Conservation (phyloP, 257 asterid species). For the Ehretia macrophylla region DNA sequence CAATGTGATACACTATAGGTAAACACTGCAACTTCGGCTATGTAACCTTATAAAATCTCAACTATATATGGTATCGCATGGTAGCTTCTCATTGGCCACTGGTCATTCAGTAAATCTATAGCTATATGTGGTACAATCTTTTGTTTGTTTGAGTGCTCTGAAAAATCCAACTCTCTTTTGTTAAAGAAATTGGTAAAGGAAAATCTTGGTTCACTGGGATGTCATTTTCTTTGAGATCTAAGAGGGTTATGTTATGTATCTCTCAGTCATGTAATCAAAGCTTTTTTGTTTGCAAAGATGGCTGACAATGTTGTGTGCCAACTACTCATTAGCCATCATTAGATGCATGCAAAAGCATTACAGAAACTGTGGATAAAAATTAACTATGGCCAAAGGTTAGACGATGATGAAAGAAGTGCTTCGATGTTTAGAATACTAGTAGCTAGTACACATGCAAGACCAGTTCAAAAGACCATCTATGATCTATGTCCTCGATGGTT, state of each 20-base stretch:
- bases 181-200: constrained; percentile 37
- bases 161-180: constrained; percentile 12
- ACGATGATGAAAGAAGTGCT: no score
- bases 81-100: constrained; percentile 38
- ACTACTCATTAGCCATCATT: constrained; percentile 31
- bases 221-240: constrained; percentile 34
- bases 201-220: constrained; percentile 37
- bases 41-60: constrained; percentile 28
- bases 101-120: constrained; percentile 53
- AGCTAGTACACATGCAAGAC: no score
- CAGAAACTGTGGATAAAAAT: background rate
- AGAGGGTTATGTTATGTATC: constrained; percentile 9
- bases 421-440: no score
- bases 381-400: no score
- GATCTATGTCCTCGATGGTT: no score
- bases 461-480: no score
- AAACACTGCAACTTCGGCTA: constrained; percentile 43
- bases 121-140: constrained; percentile 52
- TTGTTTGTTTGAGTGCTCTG: constrained; percentile 50
- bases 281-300: constrained; percentile 14
- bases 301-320: no score
- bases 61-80: constrained; percentile 22
- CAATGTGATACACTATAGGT: constrained; percentile 15
- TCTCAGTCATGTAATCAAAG: constrained; percentile 2
- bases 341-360: background rate